phyloP scores from a whole-genome alignment of 2,329 filamentous ascomycete genomes.

The Pseudogymnoascus sp. region DNA sequence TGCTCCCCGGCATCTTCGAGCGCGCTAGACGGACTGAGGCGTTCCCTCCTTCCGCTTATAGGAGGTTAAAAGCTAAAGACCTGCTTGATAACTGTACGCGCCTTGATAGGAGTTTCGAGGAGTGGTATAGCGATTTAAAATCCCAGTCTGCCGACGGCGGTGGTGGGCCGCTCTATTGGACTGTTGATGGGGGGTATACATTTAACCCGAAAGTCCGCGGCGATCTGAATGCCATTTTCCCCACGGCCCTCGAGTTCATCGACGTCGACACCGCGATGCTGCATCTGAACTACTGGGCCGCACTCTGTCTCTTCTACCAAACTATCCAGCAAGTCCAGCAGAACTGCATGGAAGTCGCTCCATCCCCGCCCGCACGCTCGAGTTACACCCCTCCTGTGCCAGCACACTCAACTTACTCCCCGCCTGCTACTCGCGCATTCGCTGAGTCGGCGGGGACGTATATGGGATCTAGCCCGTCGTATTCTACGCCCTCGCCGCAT shows the following conservation, averaged over 20 bases:
- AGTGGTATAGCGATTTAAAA: slow-evolving; percentile 36
- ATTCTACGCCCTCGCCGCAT: not conserved
- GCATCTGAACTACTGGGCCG: slow-evolving; percentile 47
- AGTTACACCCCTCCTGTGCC: not conserved
- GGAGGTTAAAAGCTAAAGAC: slow-evolving; percentile 38
- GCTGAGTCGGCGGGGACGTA: not conserved
- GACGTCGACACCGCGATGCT: slow-evolving; percentile 37
- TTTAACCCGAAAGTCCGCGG: slow-evolving; percentile 32
- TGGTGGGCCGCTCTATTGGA: slow-evolving; percentile 30
- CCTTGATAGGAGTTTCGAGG: slow-evolving; percentile 39
- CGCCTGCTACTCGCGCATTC: not conserved
- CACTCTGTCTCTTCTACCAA: slow-evolving; percentile 40
- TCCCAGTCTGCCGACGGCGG: slow-evolving; percentile 17
- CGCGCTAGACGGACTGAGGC: slow-evolving; percentile 36
- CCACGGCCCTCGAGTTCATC: slow-evolving; percentile 33
- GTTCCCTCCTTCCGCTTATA: slow-evolving; percentile 32
- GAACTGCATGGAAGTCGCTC: not conserved
- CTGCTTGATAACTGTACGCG: slow-evolving; percentile 39
- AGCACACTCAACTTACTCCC: not conserved
- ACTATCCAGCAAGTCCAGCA: slow-evolving; percentile 39
- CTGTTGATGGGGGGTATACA: slow-evolving; percentile 26
- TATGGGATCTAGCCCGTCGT: not conserved
- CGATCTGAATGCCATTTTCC: slow-evolving; percentile 21
- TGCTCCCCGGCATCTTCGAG: slow-evolving; percentile 39
- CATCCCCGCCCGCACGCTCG: not conserved